Evolutionary conservation across 1,284 basidiomycete genomes (phyloP).

Genomic region (Agroathelia rolfsii): DNA sequence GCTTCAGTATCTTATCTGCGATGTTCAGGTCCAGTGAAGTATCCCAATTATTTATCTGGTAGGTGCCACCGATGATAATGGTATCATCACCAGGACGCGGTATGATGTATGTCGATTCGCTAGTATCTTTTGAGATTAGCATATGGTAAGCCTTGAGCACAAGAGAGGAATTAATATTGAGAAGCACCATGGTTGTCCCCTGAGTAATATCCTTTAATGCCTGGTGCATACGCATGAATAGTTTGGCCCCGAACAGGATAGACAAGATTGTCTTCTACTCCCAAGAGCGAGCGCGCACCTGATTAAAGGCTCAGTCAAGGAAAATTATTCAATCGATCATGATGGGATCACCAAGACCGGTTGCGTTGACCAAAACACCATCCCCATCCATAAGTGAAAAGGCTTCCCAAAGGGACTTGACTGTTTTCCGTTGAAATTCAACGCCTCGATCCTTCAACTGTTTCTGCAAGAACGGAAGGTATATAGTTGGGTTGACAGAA

Average conservation of each 20-base stretch:
- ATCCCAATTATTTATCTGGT: conserved; percentile 36
- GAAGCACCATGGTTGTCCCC: conserved; percentile 14
- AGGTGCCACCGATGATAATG: conserved; percentile 48
- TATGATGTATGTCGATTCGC: conserved; percentile 39
- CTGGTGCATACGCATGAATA: conserved; percentile 66
- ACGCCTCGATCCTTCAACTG: conserved; percentile 25
- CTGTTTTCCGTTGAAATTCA: conserved; percentile 19
- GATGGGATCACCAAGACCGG: conserved; percentile 32
- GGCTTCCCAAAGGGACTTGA: conserved; percentile 32
- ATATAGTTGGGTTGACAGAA: conserved; percentile 36
- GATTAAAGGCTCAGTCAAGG: conserved; percentile 21
- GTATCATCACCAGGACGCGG: conserved; percentile 38
- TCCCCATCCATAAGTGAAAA: conserved; percentile 23
- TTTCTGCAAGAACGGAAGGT: conserved; percentile 39
- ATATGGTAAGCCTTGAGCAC: too few relatives aligned
- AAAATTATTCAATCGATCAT: neutral
- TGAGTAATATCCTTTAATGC: conserved; percentile 28
- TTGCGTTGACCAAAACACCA: conserved; percentile 37
- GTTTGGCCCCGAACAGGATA: conserved; percentile 85
- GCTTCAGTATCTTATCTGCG: conserved; percentile 36
- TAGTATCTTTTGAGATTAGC: too few relatives aligned
- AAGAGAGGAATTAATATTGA: conserved; percentile 7
- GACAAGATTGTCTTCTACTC: conserved; percentile 64
- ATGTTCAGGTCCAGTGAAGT: conserved; percentile 32
- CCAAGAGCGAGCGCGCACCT: conserved; percentile 67